Conservation (phyloP, 768 basidiomycete species). For the Pulveroboletus sp. region DNA sequence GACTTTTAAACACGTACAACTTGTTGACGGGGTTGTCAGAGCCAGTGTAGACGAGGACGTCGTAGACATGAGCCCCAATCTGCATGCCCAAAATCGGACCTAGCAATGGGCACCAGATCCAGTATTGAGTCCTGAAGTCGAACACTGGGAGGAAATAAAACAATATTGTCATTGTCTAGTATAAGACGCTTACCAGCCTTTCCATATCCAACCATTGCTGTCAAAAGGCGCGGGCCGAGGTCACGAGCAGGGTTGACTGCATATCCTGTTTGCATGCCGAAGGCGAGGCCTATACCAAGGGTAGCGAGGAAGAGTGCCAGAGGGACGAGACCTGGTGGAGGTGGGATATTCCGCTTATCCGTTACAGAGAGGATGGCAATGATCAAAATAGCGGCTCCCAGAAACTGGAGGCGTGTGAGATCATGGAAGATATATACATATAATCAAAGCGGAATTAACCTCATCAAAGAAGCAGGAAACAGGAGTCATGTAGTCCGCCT, state of each 20-base stretch:
- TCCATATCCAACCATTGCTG: conserved; percentile 70
- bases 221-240: conserved; percentile 62
- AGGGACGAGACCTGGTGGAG: conserved; percentile 48
- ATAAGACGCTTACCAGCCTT: conserved; percentile 36
- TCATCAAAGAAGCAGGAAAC: conserved; percentile 46
- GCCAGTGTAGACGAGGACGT: conserved; percentile 52
- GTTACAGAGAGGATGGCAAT: conserved; percentile 49
- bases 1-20: conserved; percentile 36
- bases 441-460: conserved; percentile 17
- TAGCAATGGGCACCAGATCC: conserved; percentile 66
- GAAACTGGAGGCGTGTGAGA: conserved; percentile 36
- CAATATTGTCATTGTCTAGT: neutral
- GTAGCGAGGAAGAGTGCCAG: conserved; percentile 51
- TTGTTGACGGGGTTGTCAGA: conserved; percentile 50
- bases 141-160: conserved; percentile 15
- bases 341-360: conserved; percentile 48
- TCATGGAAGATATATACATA: neutral
- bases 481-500: conserved; percentile 41
- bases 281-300: conserved; percentile 50
- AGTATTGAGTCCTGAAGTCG: conserved; percentile 51
- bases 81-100: conserved; percentile 58
- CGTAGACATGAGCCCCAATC: conserved; percentile 52
- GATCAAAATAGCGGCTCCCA: conserved; percentile 51
- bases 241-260: conserved; percentile 72
- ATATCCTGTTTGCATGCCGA: conserved; percentile 64